Evolutionary conservation across 2,329 filamentous ascomycete genomes (phyloP), one percentile per base, ranked within the genome.

Genomic region (Elsinoe fawcettii): DNA sequence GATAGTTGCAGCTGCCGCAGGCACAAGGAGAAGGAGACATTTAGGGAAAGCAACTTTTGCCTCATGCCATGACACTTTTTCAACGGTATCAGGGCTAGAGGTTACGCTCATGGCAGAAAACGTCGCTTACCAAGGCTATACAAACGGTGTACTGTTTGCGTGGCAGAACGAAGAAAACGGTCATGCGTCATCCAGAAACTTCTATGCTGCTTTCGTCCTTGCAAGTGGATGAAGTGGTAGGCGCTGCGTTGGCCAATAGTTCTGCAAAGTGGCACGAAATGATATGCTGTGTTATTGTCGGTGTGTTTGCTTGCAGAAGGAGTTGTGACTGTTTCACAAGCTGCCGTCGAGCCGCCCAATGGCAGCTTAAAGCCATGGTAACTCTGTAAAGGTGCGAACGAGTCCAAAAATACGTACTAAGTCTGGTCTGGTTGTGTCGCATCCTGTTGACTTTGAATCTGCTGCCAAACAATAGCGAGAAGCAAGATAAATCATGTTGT

Each of bases 241-340:
- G 18, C 49, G 49, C 49, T 53, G 49, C 49, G 32, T 37, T 39
- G 49, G 20, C 49, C 49, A 53, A 53, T 53, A 32, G 25, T 34
- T 30, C 46, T 51, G 25, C 12, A 25, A 11, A 22, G 27, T 32
- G 32, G 46, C 41, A 25, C 22, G 23, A 46, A 25, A 46, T 46
- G 16, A 9, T 27, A 46, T 32, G 23, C 16, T 34, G 46, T 51
- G 11, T 11, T 51, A 25, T 32, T 14, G 46, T 16, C 14, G 46
- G 30, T 20, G 46, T 51, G 46, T 51, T 51, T 32, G n/a, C 12
- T 25, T 32, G 46, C 46, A 34, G 46, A 14, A 36, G 46, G 27
- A 51, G 25, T 34, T 22, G 46, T 53, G 30, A 37, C 39, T 30
- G 32, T 53, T 53, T 53, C 49, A 53, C 30, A 37, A 37, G 49